phyloP scores from a whole-genome alignment of 176 grass and related monocot genomes.

The Alloteropsis semialata region DNA sequence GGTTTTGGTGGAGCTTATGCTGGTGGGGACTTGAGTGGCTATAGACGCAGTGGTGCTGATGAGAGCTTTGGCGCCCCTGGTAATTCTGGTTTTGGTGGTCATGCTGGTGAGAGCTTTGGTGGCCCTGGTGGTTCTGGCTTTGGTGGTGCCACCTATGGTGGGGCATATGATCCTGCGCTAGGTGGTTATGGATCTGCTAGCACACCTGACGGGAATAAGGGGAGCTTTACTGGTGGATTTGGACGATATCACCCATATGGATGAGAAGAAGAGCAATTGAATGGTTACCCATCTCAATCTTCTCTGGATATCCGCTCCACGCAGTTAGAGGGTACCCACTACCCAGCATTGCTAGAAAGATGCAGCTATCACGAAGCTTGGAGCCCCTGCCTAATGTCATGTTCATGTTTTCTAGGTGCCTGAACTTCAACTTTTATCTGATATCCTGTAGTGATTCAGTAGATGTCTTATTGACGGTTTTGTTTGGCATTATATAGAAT shows the following conservation, averaged over 20 bases:
- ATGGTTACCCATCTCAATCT: slow-evolving; percentile 1
- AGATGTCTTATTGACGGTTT: slow-evolving; percentile 13
- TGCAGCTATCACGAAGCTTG: background rate
- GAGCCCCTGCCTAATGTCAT: slow-evolving; percentile 21
- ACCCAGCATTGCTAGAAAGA: background rate
- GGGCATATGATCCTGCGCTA: slow-evolving; percentile 63
- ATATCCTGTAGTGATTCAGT: slow-evolving; percentile 24
- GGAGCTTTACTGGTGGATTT: slow-evolving; percentile 44
- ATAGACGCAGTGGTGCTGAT: slow-evolving; percentile 34
- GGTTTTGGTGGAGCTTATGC: slow-evolving; percentile 51
- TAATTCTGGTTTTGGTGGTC: slow-evolving; percentile 18
- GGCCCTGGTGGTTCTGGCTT: slow-evolving; percentile 50
- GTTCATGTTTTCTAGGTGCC: slow-evolving; percentile 20
- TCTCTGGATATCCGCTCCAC: background rate
- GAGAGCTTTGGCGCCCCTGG: slow-evolving; percentile 46
- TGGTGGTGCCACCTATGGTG: slow-evolving; percentile 31
- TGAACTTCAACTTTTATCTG: background rate
- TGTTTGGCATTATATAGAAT: slow-evolving; percentile 28
- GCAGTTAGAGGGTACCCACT: background rate
- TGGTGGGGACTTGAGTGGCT: slow-evolving; percentile 52
- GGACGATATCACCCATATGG: slow-evolving; percentile 85
- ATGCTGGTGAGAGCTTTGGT: slow-evolving; percentile 46
- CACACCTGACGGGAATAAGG: slow-evolving; percentile 44
- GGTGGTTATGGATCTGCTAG: slow-evolving; percentile 48
- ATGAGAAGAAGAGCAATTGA: slow-evolving; percentile 32